Percentiles rank a stretch among this genome's conserved stretches.
Conservation (phyloP, 1,284 basidiomycete genomes). For the Thelephora terrestris region DNA sequence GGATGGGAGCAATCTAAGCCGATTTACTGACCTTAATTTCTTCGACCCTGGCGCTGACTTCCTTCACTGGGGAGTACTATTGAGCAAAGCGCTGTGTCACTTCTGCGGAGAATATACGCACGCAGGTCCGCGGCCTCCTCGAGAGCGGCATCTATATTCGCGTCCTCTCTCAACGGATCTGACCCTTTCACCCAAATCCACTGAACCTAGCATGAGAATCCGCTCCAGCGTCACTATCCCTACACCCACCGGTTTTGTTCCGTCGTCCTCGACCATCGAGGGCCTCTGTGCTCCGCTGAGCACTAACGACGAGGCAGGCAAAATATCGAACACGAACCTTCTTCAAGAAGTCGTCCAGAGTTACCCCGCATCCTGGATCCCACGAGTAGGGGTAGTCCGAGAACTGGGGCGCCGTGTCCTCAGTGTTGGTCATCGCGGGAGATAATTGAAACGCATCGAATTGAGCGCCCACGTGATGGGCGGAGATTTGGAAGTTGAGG, state of each 20-base stretch:
- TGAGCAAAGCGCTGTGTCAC: constrained; percentile 1
- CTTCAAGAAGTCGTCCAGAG: constrained; percentile 35
- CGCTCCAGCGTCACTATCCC: background rate
- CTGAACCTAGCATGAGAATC: constrained; percentile 22
- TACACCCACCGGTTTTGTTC: constrained; percentile 51
- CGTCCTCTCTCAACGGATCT: constrained; percentile 17
- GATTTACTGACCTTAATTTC: constrained; percentile 39
- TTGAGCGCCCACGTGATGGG: too few relatives aligned
- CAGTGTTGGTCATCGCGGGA: constrained; percentile 1
- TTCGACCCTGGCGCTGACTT: constrained; percentile 45
- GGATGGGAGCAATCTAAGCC: background rate
- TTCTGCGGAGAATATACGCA: constrained; percentile 22
- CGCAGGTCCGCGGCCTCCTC: constrained; percentile 37
- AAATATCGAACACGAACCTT: constrained; percentile 26
- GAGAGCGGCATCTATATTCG: constrained; percentile 25
- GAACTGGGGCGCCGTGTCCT: constrained; percentile 3
- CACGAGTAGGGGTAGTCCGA: constrained; percentile 34
- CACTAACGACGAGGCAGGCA: background rate
- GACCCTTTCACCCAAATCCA: constrained; percentile 56
- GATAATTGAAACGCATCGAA: too few relatives aligned
- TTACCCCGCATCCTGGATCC: constrained; percentile 26
- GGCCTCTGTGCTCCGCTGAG: constrained; percentile 43
- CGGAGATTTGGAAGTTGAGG: too few relatives aligned
- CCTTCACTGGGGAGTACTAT: constrained; percentile 35
- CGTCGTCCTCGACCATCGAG: constrained; percentile 67